Conservation (phyloP, 2,329 filamentous ascomycete species). For the Hypomyces rosellus region DNA sequence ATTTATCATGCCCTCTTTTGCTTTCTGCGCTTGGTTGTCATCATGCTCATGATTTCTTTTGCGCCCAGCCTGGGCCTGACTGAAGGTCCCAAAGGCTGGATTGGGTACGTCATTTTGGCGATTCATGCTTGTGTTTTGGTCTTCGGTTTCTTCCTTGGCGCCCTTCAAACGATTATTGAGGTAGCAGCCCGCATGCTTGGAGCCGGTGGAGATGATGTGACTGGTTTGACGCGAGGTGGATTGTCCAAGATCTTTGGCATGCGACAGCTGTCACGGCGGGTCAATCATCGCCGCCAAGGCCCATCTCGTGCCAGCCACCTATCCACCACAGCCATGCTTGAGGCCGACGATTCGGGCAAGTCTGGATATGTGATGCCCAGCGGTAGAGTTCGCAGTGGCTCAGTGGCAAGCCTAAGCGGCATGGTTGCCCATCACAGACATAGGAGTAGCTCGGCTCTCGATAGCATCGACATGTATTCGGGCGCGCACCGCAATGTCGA, state of each 20-base stretch:
- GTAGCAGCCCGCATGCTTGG: slow-evolving; percentile 77
- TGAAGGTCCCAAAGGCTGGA: slow-evolving; percentile 82
- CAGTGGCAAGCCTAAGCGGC: slow-evolving; percentile 51
- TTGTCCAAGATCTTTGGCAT: slow-evolving; percentile 87
- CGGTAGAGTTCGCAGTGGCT: slow-evolving; percentile 54
- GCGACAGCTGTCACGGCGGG: slow-evolving; percentile 74
- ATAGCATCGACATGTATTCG: slow-evolving; percentile 43
- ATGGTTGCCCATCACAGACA: slow-evolving; percentile 39
- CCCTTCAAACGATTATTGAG: slow-evolving; percentile 83
- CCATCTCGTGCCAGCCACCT: slow-evolving; percentile 72
- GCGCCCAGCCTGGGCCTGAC: slow-evolving; percentile 73
- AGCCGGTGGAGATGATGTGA: slow-evolving; percentile 68
- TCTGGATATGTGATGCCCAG: slow-evolving; percentile 48
- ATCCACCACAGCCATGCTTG: slow-evolving; percentile 76
- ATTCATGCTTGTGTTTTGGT: slow-evolving; percentile 80
- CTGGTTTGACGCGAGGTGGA: slow-evolving; percentile 69
- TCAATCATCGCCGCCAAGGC: slow-evolving; percentile 51
- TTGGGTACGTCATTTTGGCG: slow-evolving; percentile 84
- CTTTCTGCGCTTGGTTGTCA: slow-evolving; percentile 65
- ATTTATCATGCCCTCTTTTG: slow-evolving; percentile 86
- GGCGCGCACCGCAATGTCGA: slow-evolving; percentile 43
- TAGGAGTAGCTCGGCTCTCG: slow-evolving; percentile 50
- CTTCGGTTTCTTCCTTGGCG: slow-evolving; percentile 90
- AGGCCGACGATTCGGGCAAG: slow-evolving; percentile 59
- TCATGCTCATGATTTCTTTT: slow-evolving; percentile 76